A percentile compares a stretch with the other conserved stretches of the same genome.
Conservation (phyloP, 1,284 basidiomycete genomes). For the Athelia sp. region DNA sequence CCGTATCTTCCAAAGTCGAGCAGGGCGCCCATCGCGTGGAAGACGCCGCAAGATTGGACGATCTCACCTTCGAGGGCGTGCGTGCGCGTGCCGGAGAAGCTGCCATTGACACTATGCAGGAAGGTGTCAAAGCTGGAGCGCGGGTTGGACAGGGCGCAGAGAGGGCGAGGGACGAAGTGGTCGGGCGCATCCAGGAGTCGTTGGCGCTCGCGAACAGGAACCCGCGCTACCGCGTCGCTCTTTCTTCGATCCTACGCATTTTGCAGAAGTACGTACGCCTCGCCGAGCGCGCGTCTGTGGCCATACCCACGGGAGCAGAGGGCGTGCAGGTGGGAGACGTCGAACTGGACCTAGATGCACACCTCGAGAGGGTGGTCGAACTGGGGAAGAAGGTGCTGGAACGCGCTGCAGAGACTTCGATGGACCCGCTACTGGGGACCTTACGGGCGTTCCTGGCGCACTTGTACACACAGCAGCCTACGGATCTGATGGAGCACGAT, state of each 20-base stretch:
- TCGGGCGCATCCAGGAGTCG: neutral
- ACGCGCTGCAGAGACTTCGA: neutral
- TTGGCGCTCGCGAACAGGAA: neutral
- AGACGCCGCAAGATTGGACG: constrained; percentile 15
- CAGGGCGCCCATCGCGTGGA: constrained; percentile 22
- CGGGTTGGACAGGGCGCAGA: neutral
- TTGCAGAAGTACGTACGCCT: neutral
- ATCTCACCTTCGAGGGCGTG: constrained; percentile 11
- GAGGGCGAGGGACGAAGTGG: neutral
- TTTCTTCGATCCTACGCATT: neutral
- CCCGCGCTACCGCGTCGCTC: neutral
- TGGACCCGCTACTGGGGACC: neutral
- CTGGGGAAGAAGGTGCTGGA: neutral
- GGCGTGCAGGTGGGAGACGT: no score
- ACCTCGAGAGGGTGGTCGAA: neutral
- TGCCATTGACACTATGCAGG: constrained; percentile 15
- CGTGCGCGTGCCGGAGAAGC: constrained; percentile 18
- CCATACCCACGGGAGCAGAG: neutral
- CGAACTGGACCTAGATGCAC: neutral
- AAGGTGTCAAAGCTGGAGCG: constrained; percentile 13
- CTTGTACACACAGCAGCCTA: no score
- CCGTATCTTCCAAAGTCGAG: constrained; percentile 29
- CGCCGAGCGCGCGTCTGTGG: neutral
- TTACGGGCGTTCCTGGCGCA: neutral
- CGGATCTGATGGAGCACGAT: no score